These are phyloP conservation scores for Leccinum ponderosum DNA, from an alignment of 1,284 basidiomycete genomes.

Conservation along the genomic window DNA sequence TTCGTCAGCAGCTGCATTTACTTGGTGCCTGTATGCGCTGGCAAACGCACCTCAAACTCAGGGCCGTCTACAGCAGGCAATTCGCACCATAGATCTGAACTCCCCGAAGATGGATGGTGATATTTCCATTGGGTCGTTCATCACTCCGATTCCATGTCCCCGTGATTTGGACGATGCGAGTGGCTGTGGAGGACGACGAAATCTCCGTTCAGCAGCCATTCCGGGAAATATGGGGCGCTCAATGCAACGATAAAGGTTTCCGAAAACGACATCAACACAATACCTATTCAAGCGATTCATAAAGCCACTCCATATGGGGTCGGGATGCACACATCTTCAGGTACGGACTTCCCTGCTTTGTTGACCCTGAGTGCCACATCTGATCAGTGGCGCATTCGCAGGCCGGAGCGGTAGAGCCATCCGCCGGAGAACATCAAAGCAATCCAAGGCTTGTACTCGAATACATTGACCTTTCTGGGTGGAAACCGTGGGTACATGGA, in stretches of 20 bases:
- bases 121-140: conserved; percentile 47
- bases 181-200: conserved; percentile 52
- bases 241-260: conserved; percentile 42
- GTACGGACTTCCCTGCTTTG: conserved; percentile 32
- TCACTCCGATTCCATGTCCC: conserved; percentile 63
- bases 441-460: conserved; percentile 63
- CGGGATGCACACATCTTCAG: conserved; percentile 65
- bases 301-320: conserved; percentile 63
- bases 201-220: conserved; percentile 53
- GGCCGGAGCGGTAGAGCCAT: conserved; percentile 61
- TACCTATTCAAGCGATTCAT: conserved; percentile 69
- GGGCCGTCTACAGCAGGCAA: conserved; percentile 53
- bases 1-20: conserved; percentile 49
- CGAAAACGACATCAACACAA: conserved; percentile 58
- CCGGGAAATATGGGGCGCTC: conserved; percentile 34
- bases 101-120: conserved; percentile 27
- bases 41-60: conserved; percentile 56
- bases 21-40: conserved; percentile 75
- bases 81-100: conserved; percentile 28
- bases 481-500: conserved; percentile 71
- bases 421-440: conserved; percentile 41
- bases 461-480: conserved; percentile 65
- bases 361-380: conserved; percentile 20
- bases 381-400: conserved; percentile 32
- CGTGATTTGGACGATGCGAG: conserved; percentile 65